phyloP scores from a whole-genome alignment of 73 alveolate genomes.

The Paramecium pentaurelia region DNA sequence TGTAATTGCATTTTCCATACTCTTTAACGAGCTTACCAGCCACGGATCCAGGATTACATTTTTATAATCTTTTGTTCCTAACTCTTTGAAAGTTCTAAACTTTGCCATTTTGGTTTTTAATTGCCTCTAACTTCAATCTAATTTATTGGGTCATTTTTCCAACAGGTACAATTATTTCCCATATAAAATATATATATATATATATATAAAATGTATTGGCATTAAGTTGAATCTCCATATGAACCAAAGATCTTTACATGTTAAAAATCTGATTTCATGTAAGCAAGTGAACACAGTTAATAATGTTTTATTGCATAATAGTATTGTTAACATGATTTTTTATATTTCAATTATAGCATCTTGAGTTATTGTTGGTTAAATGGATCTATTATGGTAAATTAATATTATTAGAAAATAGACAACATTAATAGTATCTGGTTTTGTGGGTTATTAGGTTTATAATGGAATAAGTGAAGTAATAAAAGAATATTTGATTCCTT shows the following conservation, averaged over 20 bases:
- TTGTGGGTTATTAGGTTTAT: background rate
- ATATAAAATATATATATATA: background rate
- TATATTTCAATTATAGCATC: background rate
- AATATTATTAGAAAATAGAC: background rate
- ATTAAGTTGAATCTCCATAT: background rate
- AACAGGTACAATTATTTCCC: constrained; percentile 23
- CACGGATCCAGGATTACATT: constrained; percentile 3
- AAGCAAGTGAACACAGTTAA: background rate
- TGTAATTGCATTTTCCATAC: constrained; percentile 4
- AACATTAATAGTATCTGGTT: background rate
- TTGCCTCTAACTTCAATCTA: background rate
- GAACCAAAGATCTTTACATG: background rate
- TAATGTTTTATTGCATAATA: background rate
- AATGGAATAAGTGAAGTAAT: background rate
- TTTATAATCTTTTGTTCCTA: background rate
- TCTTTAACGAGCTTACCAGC: constrained; percentile 38
- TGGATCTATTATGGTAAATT: background rate
- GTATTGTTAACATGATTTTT: too few relatives aligned
- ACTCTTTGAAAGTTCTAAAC: background rate
- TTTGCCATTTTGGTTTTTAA: background rate
- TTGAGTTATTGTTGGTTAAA: background rate
- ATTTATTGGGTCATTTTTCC: background rate
- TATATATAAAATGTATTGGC: background rate
- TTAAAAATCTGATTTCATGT: background rate
- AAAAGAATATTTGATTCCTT: background rate